Evolutionary conservation across 2,329 filamentous ascomycete genomes (phyloP).

Genomic region (Epichloe festucae): DNA sequence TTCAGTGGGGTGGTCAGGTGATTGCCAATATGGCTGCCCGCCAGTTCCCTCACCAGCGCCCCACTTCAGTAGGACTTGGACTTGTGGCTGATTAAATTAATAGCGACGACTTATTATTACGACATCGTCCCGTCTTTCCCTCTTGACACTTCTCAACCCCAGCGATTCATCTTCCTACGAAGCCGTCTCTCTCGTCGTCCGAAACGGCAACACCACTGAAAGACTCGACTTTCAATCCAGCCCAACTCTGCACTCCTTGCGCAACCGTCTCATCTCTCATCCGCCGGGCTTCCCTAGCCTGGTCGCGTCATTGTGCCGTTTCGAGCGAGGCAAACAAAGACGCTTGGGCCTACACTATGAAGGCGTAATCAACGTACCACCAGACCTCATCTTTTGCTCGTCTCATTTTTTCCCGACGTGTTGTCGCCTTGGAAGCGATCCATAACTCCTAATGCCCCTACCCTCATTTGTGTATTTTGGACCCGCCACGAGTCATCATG

Average conservation of each 20-base stretch:
- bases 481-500: constrained; percentile 30
- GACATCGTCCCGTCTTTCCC: not conserved
- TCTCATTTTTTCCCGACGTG: not conserved
- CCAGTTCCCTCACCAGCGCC: no score
- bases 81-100: not conserved
- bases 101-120: not conserved
- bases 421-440: not conserved
- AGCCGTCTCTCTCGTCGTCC: not conserved
- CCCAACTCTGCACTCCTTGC: not conserved
- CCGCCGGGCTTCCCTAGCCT: not conserved
- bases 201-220: not conserved
- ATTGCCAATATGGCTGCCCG: not conserved
- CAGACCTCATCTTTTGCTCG: not conserved
- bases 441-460: not conserved
- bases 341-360: not conserved
- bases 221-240: not conserved
- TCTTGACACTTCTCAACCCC: not conserved
- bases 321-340: not conserved
- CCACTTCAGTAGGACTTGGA: no score
- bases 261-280: not conserved
- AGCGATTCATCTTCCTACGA: not conserved
- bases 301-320: not conserved
- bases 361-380: not conserved
- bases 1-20: not conserved
- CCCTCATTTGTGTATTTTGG: not conserved